Evolutionary conservation across 2,329 filamentous ascomycete genomes (phyloP), one percentile per base, ranked within the genome.

Genomic region (Dactylellina parvicollis): DNA sequence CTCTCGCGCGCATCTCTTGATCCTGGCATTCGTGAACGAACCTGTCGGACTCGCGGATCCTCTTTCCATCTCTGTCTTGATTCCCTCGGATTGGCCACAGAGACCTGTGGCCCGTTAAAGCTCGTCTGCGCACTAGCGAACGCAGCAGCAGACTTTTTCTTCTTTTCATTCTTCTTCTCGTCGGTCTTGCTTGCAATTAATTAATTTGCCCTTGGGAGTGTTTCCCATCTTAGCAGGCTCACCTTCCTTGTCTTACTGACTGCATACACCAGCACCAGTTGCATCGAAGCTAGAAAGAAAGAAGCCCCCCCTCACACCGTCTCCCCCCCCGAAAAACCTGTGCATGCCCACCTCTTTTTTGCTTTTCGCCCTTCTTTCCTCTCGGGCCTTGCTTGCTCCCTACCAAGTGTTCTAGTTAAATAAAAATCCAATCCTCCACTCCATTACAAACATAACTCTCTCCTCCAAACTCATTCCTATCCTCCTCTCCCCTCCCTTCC

Each of bases 371-470:
- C 49, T 70, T 61, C 36, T 71, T 52, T 61, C 64, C 56, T 56
- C 56, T 59, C 54, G 49, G 56, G 32, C 66, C 49, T 72, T 65
- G 42, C n/a, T n/a, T n/a, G 38, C 38, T 18, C 36, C 47, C 47
- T 56, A 40, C 28, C 42, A 42, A 34, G 26, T 59, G 54, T 61
- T 46, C 42, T 61, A 66, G 69, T 60, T 59, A 57, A 73, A 65
- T 66, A 73, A 65, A 73, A 73, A 54, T 66, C 54, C 34, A 55
- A 59, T 65, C 69, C 52, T 73, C 69, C 60, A 56, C 69, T 57
- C 60, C 42, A 34, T 20, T 59, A n/a, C 32, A 50, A 49, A 16
- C 18, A 7, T 12, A 59, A 64, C 50, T 49, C 32, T 64, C 32
- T 61, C 36, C 30, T 73, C 54, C 46, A 65, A 56, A 61, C 32